A percentile compares a stretch with the other conserved stretches of the same genome.
Conservation (phyloP, 2,329 filamentous ascomycete species). For the Fusarium metavorans region DNA sequence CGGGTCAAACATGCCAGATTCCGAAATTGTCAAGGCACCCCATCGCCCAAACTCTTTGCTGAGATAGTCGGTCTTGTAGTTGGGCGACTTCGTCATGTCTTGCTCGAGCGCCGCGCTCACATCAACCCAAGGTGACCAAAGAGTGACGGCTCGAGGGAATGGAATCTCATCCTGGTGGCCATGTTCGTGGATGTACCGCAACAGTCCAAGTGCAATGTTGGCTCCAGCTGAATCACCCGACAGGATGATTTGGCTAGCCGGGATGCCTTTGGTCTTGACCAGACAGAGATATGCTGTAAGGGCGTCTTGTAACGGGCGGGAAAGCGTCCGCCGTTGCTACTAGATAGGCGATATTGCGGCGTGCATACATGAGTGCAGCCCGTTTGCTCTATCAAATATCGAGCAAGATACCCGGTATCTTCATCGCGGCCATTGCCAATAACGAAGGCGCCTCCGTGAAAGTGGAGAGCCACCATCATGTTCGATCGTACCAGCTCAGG, state of each 20-base stretch:
- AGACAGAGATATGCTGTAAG: slow-evolving; percentile 31
- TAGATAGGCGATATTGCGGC: slow-evolving; percentile 37
- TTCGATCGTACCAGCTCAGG: slow-evolving; percentile 13
- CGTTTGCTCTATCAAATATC: slow-evolving; percentile 23
- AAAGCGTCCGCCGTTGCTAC: slow-evolving; percentile 30
- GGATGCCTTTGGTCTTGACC: slow-evolving; percentile 18
- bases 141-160: slow-evolving; percentile 25
- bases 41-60: slow-evolving; percentile 33
- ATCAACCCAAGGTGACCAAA: slow-evolving; percentile 40
- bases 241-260: slow-evolving; percentile 27
- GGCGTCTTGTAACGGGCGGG: slow-evolving; percentile 36
- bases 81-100: slow-evolving; percentile 25
- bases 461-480: slow-evolving; percentile 28
- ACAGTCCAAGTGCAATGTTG: slow-evolving; percentile 28
- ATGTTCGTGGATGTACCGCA: slow-evolving; percentile 35
- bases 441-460: slow-evolving; percentile 35
- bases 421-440: slow-evolving; percentile 38
- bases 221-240: slow-evolving; percentile 38
- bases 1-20: slow-evolving; percentile 23
- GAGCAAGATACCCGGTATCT: slow-evolving; percentile 33
- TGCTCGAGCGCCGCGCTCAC: slow-evolving; percentile 32
- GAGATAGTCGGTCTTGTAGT: slow-evolving; percentile 39
- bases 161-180: slow-evolving; percentile 26
- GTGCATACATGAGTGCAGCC: slow-evolving; percentile 40
- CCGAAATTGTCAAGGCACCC: slow-evolving; percentile 34